Base-by-base conservation (phyloP, 805 yeast species). In the Tetrapisispora namnaoensis region DNA sequence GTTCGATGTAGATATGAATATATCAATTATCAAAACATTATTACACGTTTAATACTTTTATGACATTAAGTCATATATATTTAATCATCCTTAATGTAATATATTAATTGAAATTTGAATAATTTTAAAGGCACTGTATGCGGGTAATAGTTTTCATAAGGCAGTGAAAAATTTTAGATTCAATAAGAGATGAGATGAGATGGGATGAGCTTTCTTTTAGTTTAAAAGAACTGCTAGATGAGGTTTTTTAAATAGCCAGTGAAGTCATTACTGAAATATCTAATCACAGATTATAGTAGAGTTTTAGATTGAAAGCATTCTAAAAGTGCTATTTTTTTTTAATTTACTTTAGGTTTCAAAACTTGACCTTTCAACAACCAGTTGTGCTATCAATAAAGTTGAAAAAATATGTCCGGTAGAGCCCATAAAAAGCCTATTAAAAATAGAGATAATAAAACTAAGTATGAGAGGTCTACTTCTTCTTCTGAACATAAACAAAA, bases 381-480 rank as follows among this genome's bases (percentile, higher is more conserved):
- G 28, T 8, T 6, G 28, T 24, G 28, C 4, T 24, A 24, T 24
- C 28, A 24, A 8, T 24, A 24, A 8, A 24, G 8, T 8, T 24
- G 28, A 24, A 8, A 24, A 24, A 40, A n/a, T 3, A 42, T 42
- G 44, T 28, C 44, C 18, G 17, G 17, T 11, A 30, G 30, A 42
- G 18, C 18, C 14, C 10, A 35, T 27, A 42, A 30, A 11, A 42
- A 44, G 9, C 37, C 5, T 5, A 18, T 44, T 16, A 43, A 30
- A 24, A 16, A 18, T n/a, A 64, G 69, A 55, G 63, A 57, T 9
- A 62, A 63, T 38, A 60, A 57, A 35, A 44, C 49, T 13, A 67
- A 62, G 42, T 71, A 57, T 49, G 71, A 68, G 50, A 64, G 75
- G 46, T 45, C 55, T 17, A 27, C 47, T 21, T 53, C 46, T 18